A percentile compares a stretch with the other conserved stretches of the same genome.
phyloP scores from a whole-genome alignment of 495 filamentous ascomycete species.

The Ascodesmis nigricans region DNA sequence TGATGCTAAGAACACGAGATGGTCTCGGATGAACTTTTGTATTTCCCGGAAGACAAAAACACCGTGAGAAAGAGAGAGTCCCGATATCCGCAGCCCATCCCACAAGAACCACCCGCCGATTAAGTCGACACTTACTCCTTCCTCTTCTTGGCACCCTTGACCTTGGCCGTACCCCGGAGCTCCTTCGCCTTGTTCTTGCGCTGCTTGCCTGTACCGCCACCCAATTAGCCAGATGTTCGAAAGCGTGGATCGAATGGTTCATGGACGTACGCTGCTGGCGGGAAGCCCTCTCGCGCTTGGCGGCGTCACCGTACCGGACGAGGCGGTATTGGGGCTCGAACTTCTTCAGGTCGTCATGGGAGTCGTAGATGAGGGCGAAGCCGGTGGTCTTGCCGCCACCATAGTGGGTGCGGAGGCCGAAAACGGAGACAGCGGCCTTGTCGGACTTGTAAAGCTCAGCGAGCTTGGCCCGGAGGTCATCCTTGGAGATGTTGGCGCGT shows the following conservation, averaged over 20 bases:
- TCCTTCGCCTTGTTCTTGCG: conserved; percentile 99
- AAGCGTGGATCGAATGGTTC: conserved; percentile 1
- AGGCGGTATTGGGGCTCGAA: conserved; percentile 98
- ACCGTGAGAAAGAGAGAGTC: too few species aligned
- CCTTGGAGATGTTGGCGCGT: conserved; percentile 96
- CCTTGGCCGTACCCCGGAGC: conserved; percentile 74
- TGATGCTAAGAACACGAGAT: too few species aligned
- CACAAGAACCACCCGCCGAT: too few species aligned
- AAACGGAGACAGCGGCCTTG: conserved; percentile 91
- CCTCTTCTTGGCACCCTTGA: conserved; percentile 46
- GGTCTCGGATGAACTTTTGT: too few species aligned
- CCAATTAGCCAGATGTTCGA: too few species aligned
- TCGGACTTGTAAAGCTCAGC: conserved; percentile 87
- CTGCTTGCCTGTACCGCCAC: conserved; percentile 75
- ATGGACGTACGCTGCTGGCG: conserved; percentile 89
- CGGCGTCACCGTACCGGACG: conserved; percentile 69
- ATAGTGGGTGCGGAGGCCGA: conserved; percentile 94
- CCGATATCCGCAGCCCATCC: too few species aligned
- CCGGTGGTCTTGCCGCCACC: conserved; percentile 99
- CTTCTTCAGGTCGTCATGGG: conserved; percentile 91
- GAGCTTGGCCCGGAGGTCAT: conserved; percentile 88
- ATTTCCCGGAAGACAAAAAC: too few species aligned
- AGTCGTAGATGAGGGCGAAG: conserved; percentile 97
- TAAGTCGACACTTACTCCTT: conserved; percentile 36
- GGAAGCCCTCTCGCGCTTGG: conserved; percentile 85